Base-by-base conservation (phyloP, 139 green algal species). In the Penium margaritaceum region DNA sequence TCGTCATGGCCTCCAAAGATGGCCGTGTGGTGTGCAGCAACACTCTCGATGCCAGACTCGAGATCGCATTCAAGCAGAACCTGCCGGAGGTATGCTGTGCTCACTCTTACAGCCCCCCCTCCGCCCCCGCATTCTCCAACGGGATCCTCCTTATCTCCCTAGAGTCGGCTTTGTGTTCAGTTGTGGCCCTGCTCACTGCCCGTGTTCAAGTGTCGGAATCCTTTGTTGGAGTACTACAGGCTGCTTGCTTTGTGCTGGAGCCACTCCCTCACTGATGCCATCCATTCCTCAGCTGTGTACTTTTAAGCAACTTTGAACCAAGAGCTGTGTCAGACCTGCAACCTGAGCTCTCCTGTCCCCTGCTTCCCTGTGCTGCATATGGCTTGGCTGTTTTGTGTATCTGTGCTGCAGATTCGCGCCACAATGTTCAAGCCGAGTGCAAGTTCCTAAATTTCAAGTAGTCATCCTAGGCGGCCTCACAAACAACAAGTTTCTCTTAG, bases 11-110 rank as follows among this genome's bases (percentile, higher is more conserved):
- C 6, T 90, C 85, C 6, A 83, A 69, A 0, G 89, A 96, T 70
- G 90, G 92, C 21, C 83, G 83, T 37, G 95, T 98, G 44, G 83
- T 89, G 38, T 95, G 89, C 80, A 82, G 77, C 70, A 97, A 98
- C 85, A 98, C 94, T 0, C 81, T 99, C 47, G 94, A 99, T 63
- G 77, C 79, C 0, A 74, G 83, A 34, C 68, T 87, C 24, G 46
- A 69, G 29, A 78, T 84, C 24, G 65, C 75, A 21, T 78, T 74
- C 55, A 54, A 83, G 36, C 30, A 67, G 41, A 74, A 68, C 14
- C 72, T 86, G 37, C 83, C 83, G n/a, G 58, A 54, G 73, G 63
- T 86, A 46, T 2, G 77, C 41, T 29, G 9, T 57, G 46, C 21
- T n/a, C 19, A n/a, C 19, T 19, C 21, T n/a, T 57, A 21, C 21